Evolutionary conservation across 2,329 filamentous ascomycete species (phyloP).

Genomic region (Sarocladiaceae sp.): DNA sequence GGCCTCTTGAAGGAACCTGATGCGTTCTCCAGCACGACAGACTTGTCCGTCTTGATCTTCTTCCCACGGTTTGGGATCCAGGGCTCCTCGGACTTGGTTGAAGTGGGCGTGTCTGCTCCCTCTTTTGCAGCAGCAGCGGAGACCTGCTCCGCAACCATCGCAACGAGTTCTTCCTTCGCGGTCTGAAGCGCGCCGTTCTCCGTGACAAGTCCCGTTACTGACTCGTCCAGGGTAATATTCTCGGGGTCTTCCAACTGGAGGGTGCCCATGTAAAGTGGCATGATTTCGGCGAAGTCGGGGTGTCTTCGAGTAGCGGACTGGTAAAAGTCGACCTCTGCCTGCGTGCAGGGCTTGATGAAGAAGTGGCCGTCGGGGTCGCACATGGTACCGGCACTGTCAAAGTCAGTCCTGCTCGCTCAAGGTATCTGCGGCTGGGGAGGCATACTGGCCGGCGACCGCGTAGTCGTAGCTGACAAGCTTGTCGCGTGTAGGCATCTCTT

Average conservation of each 20-base stretch:
- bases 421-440: too few species aligned
- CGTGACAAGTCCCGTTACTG: constrained; percentile 36
- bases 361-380: constrained; percentile 76
- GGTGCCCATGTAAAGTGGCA: constrained; percentile 80
- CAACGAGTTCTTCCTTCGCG: constrained; percentile 26
- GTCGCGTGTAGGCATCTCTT: constrained; percentile 15
- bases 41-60: constrained; percentile 68
- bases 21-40: constrained; percentile 80
- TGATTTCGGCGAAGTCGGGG: constrained; percentile 68
- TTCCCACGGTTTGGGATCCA: constrained; percentile 46
- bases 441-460: constrained; percentile 81
- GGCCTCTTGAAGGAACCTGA: constrained; percentile 74
- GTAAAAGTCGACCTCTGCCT: constrained; percentile 85
- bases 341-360: constrained; percentile 90
- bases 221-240: constrained; percentile 42
- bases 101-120: too few species aligned
- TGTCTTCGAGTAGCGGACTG: constrained; percentile 60
- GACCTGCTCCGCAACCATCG: constrained; percentile 26
- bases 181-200: constrained; percentile 26
- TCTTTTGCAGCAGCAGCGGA: constrained; percentile 14
- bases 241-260: constrained; percentile 59
- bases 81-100: constrained; percentile 15
- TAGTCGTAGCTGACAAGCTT: constrained; percentile 51
- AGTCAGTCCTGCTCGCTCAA: neutral
- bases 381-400: constrained; percentile 75